Base-by-base conservation (phyloP, 208 protist species). In the Leishmania major region DNA sequence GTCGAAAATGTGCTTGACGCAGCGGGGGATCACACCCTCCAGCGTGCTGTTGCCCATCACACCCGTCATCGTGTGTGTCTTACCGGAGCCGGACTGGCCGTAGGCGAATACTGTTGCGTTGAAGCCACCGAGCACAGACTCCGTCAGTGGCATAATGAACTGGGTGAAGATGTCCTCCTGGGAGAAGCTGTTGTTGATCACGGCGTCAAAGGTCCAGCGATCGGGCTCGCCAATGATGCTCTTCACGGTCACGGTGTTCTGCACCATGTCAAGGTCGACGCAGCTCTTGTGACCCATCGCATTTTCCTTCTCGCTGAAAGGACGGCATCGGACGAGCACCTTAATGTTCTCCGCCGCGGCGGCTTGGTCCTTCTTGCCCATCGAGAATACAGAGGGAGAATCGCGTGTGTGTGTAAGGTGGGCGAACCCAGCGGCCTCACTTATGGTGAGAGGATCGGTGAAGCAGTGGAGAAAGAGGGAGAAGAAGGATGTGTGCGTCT, bases 81-180 rank as follows among this genome's bases (percentile, higher is more conserved):
- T 99, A 66, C 97, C 97, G n/a, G 89, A 94, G 31, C 96, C 97
- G 28, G 96, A 98, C 87, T 99, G 97, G n/a, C 97, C 97, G 87
- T 98, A 99, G 45, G 97, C 97, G 76, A 99, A 98, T 43, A 99
- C 95, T 3, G 95, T 98, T n/a, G 94, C 97, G 72, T 98, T 98
- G 80, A 96, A 98, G 67, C 96, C 95, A 13, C 96, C 84, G 47
- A 98, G 84, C 37, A 97, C 94, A 67, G 92, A 95, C 75, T 96
- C 94, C 49, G 96, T 91, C 81, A 97, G 79, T 6, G 96, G 96
- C 85, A 90, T 88, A 77, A 97, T 96, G 79, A 96, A 96, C 77
- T 96, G 93, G 17, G 87, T 90, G 80, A 97, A 98, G 75, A 98
- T 90, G 78, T 98, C 93, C 60, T 92, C 82, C 82, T 98, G 96